These are phyloP conservation scores for Fusarium sp. DNA, from an alignment of 2,329 filamentous ascomycete genomes.

Conservation along the genomic window DNA sequence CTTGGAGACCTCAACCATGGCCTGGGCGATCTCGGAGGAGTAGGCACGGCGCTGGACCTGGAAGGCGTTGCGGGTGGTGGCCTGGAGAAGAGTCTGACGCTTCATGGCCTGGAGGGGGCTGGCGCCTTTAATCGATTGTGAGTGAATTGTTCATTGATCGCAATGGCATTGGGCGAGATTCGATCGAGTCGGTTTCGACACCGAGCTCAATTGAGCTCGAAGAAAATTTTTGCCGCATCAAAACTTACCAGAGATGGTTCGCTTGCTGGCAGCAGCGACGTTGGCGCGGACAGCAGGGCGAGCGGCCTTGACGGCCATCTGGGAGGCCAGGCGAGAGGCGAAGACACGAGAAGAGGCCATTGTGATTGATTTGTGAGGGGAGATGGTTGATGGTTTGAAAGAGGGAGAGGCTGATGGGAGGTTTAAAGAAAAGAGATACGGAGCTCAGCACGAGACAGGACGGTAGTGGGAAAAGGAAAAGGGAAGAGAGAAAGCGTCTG, in stretches of 20 bases:
- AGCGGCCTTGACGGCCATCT: constrained; percentile 82
- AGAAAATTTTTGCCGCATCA: constrained; percentile 51
- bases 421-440: constrained; percentile 53
- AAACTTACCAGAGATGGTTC: constrained; percentile 79
- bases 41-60: constrained; percentile 78
- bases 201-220: constrained; percentile 48
- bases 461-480: constrained; percentile 56
- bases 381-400: constrained; percentile 50
- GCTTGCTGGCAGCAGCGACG: constrained; percentile 76
- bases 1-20: constrained; percentile 91
- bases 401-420: constrained; percentile 50
- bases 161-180: constrained; percentile 38
- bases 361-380: constrained; percentile 69
- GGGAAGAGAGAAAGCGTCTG: constrained; percentile 57
- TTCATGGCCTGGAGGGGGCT: constrained; percentile 80
- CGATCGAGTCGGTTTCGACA: constrained; percentile 50
- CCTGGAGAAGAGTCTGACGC: constrained; percentile 78
- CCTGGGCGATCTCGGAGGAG: constrained; percentile 89
- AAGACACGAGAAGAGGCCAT: constrained; percentile 85
- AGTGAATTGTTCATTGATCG: constrained; percentile 51
- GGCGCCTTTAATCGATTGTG: constrained; percentile 59
- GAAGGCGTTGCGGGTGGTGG: constrained; percentile 75
- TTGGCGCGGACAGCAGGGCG: constrained; percentile 78
- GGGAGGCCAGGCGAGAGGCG: constrained; percentile 81
- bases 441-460: constrained; percentile 52